Conservation (phyloP, 73 alveolate species). For the Halteria grandinella region DNA sequence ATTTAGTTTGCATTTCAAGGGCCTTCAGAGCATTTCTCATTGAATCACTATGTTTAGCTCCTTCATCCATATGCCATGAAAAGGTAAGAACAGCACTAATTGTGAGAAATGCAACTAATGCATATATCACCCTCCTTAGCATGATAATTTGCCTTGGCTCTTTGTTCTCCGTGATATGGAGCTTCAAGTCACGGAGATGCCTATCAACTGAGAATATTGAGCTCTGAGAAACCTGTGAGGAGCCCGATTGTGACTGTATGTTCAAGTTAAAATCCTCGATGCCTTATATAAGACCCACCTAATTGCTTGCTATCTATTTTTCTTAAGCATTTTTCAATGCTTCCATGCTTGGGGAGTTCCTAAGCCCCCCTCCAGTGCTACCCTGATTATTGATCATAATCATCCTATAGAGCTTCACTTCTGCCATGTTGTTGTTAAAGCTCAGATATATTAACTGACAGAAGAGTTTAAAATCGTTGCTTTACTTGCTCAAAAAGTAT, state of each 20-base stretch:
- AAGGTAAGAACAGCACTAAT: background rate
- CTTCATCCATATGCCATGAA: background rate
- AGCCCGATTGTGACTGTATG: slow-evolving; percentile 3
- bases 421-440: background rate
- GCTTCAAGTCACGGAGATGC: slow-evolving; percentile 17
- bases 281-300: background rate
- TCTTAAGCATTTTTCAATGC: too few relatives aligned
- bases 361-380: too few relatives aligned
- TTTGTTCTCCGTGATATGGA: slow-evolving; percentile 27
- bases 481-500: background rate
- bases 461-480: slow-evolving; percentile 23
- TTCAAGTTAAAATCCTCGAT: background rate
- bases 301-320: background rate
- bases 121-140: slow-evolving; percentile 3
- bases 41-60: background rate
- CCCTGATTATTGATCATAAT: background rate
- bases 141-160: slow-evolving; percentile 9
- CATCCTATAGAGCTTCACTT: slow-evolving; percentile 17
- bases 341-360: too few relatives aligned
- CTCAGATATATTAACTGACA: slow-evolving; percentile 27
- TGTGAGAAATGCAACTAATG: background rate
- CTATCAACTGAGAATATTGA: background rate
- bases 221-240: slow-evolving; percentile 22
- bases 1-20: background rate
- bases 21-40: background rate